These are phyloP conservation scores for Cenococcum geophilum DNA, from an alignment of 495 filamentous ascomycete species.

Conservation along the genomic window DNA sequence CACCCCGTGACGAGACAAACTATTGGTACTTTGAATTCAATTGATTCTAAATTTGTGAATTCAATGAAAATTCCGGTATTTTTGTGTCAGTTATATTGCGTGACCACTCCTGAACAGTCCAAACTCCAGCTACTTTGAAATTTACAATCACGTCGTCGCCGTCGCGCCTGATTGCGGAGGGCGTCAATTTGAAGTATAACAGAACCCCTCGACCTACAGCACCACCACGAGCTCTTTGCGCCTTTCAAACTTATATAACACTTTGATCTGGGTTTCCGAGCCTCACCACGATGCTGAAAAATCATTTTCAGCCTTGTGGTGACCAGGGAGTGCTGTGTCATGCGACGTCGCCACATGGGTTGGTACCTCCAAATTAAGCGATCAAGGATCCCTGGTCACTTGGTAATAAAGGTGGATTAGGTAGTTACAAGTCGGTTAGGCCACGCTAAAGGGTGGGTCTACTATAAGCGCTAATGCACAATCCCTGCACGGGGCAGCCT, in stretches of 20 bases:
- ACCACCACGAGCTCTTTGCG: conserved; percentile 12
- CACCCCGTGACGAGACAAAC: too few species aligned
- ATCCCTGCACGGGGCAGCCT: too few species aligned
- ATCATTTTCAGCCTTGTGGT: conserved; percentile 10
- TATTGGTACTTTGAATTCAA: too few species aligned
- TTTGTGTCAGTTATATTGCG: not conserved
- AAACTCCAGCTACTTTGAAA: not conserved
- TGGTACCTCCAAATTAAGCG: conserved; percentile 28
- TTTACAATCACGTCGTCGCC: conserved; percentile 6
- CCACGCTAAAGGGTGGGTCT: too few species aligned
- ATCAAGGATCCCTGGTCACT: not conserved
- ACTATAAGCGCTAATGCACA: too few species aligned
- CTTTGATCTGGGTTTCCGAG: conserved; percentile 10
- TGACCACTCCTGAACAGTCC: not conserved
- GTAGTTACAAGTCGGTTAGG: too few species aligned
- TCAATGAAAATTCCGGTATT: not conserved
- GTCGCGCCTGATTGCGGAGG: not conserved
- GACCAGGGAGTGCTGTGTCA: conserved; percentile 22
- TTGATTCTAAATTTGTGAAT: not conserved
- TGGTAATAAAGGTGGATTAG: too few species aligned
- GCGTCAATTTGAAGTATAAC: conserved; percentile 1
- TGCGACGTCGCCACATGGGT: conserved; percentile 25
- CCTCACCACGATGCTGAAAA: conserved; percentile 4
- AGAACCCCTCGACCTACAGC: conserved; percentile 3
- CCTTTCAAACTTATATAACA: conserved; percentile 12